phyloP scores from a whole-genome alignment of 805 yeast genomes.

The Monosporozyma yasuniensis region DNA sequence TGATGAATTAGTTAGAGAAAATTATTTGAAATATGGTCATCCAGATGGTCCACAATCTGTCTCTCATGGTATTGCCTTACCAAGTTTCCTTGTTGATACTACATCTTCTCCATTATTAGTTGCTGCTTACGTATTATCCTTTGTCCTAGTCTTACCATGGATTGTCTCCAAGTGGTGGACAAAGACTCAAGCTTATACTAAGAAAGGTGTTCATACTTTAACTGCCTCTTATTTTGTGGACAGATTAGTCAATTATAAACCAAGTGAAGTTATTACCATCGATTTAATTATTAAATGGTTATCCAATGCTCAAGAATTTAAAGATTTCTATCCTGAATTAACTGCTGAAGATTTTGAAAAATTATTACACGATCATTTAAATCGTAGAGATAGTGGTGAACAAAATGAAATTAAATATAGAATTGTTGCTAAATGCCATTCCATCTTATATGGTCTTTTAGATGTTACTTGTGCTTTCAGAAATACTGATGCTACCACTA shows the following conservation, averaged over 20 bases:
- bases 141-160: conserved; percentile 72
- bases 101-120: conserved; percentile 58
- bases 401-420: conserved; percentile 38
- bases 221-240: conserved; percentile 78
- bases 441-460: conserved; percentile 56
- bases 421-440: conserved; percentile 55
- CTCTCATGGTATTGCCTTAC: conserved; percentile 90
- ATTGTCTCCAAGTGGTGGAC: conserved; percentile 89
- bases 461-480: conserved; percentile 80
- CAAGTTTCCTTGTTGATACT: conserved; percentile 82
- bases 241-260: conserved; percentile 62
- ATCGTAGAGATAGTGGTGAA: conserved; percentile 36
- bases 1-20: conserved; percentile 75
- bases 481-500: conserved; percentile 52
- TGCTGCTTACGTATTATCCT: conserved; percentile 55
- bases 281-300: conserved; percentile 50
- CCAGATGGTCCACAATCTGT: conserved; percentile 96
- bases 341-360: conserved; percentile 40
- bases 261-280: conserved; percentile 52
- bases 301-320: conserved; percentile 59
- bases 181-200: conserved; percentile 68
- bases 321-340: conserved; percentile 33
- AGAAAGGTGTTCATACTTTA: conserved; percentile 68
- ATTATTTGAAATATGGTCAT: conserved; percentile 82
- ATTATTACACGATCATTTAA: conserved; percentile 49